Conservation (phyloP, 495 filamentous ascomycete species). For the Hypoxylon lienhwacheense region DNA sequence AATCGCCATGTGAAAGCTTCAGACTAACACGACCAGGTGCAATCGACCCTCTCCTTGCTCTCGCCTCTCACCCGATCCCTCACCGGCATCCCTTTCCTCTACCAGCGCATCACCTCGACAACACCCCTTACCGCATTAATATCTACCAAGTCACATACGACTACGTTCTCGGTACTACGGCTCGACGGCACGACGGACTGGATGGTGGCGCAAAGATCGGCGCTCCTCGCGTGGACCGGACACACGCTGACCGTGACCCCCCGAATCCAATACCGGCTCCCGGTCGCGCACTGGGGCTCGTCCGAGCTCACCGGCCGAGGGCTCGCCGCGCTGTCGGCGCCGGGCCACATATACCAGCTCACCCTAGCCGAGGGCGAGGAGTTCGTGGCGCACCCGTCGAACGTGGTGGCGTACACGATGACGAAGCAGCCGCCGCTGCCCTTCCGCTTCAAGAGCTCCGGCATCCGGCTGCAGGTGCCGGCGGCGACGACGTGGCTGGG, state of each 20-base stretch:
- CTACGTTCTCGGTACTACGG: constrained; percentile 82
- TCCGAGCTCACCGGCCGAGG: constrained; percentile 85
- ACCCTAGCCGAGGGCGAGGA: constrained; percentile 76
- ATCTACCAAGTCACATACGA: constrained; percentile 77
- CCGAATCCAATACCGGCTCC: constrained; percentile 71
- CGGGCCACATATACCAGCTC: constrained; percentile 84
- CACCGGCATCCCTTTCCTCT: constrained; percentile 89
- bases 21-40: constrained; percentile 51
- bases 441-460: constrained; percentile 80
- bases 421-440: constrained; percentile 71
- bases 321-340: constrained; percentile 78
- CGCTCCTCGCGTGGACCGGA: constrained; percentile 94
- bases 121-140: constrained; percentile 84
- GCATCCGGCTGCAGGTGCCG: constrained; percentile 78
- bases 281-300: constrained; percentile 87
- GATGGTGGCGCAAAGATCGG: constrained; percentile 83
- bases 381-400: constrained; percentile 82
- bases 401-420: constrained; percentile 86
- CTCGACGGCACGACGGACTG: constrained; percentile 96
- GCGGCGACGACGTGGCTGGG: constrained; percentile 56
- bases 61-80: constrained; percentile 75
- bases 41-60: constrained; percentile 86
- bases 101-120: constrained; percentile 85
- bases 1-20: not conserved
- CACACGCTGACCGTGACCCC: constrained; percentile 77